These are phyloP conservation scores for Starmera dryadoides DNA, from an alignment of 805 yeast genomes.

Conservation along the genomic window DNA sequence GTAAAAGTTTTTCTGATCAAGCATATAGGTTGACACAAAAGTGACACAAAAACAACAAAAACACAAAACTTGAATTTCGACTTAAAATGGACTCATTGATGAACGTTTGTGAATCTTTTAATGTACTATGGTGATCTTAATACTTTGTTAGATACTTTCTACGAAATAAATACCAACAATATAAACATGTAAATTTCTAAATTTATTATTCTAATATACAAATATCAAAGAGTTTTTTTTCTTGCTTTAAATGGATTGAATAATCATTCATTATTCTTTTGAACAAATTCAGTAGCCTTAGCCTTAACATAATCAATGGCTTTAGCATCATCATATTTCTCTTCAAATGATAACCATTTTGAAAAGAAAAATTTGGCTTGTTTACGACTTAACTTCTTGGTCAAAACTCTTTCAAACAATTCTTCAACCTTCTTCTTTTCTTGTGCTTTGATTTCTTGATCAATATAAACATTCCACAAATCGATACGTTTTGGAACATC, in stretches of 20 bases:
- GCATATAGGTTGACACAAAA: too few relatives aligned
- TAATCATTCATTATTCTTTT: slow-evolving; percentile 11
- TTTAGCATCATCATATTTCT: slow-evolving; percentile 56
- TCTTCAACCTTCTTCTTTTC: slow-evolving; percentile 66
- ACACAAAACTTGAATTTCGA: too few relatives aligned
- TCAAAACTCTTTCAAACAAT: slow-evolving; percentile 73
- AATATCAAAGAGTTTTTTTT: background rate
- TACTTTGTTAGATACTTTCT: too few relatives aligned
- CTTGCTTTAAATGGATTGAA: background rate
- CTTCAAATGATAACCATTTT: slow-evolving; percentile 84
- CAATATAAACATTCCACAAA: slow-evolving; percentile 92
- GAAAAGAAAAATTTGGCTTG: slow-evolving; percentile 93
- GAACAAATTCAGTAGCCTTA: slow-evolving; percentile 76
- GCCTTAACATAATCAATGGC: slow-evolving; percentile 82
- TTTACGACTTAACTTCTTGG: slow-evolving; percentile 63
- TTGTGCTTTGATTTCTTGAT: slow-evolving; percentile 75
- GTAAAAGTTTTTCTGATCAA: too few relatives aligned
- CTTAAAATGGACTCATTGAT: too few relatives aligned
- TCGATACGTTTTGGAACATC: slow-evolving; percentile 91
- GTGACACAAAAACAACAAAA: too few relatives aligned
- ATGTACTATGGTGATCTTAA: too few relatives aligned
- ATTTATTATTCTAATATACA: background rate
- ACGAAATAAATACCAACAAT: too few relatives aligned
- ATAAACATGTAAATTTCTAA: too few relatives aligned
- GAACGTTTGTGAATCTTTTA: too few relatives aligned